A percentile compares a stretch with the other conserved stretches of the same genome.
phyloP scores from a whole-genome alignment of 805 yeast genomes.

The Gaillardinia entomophila region DNA sequence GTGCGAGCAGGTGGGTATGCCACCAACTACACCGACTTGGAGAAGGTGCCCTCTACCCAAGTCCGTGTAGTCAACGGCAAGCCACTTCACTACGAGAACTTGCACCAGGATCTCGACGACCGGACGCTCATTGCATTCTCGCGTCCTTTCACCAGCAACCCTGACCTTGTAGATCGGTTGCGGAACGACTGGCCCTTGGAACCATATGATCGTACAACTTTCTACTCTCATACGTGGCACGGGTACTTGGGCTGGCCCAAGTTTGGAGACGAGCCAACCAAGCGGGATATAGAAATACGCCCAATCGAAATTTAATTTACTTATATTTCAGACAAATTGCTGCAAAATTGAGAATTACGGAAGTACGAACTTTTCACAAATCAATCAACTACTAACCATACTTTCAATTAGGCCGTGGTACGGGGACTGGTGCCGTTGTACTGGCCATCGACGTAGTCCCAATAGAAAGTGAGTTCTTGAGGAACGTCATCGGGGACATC shows the following conservation, averaged over 20 bases:
- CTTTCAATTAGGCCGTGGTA: too few species aligned
- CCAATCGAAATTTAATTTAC: too few species aligned
- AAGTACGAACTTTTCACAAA: too few species aligned
- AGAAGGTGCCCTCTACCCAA: background rate
- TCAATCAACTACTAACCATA: too few species aligned
- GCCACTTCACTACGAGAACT: background rate
- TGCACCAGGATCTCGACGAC: background rate
- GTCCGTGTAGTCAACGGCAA: background rate
- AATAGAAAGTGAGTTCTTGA: slow-evolving; percentile 14
- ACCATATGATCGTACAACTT: background rate
- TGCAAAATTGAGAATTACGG: too few species aligned
- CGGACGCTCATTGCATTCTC: background rate
- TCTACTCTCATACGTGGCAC: background rate
- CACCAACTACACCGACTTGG: slow-evolving; percentile 1
- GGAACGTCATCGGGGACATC: slow-evolving; percentile 7
- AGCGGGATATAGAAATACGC: too few species aligned
- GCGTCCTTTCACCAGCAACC: background rate
- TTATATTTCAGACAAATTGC: too few species aligned
- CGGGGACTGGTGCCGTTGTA: slow-evolving; percentile 8
- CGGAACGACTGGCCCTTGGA: background rate
- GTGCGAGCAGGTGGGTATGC: slow-evolving; percentile 34
- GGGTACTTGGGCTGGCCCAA: background rate
- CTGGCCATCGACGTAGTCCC: slow-evolving; percentile 15
- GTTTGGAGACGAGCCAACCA: background rate
- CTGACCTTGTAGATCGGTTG: background rate